Base-by-base conservation (phyloP, 148 eudicot genomes). In the Rhododendron williamsianum region DNA sequence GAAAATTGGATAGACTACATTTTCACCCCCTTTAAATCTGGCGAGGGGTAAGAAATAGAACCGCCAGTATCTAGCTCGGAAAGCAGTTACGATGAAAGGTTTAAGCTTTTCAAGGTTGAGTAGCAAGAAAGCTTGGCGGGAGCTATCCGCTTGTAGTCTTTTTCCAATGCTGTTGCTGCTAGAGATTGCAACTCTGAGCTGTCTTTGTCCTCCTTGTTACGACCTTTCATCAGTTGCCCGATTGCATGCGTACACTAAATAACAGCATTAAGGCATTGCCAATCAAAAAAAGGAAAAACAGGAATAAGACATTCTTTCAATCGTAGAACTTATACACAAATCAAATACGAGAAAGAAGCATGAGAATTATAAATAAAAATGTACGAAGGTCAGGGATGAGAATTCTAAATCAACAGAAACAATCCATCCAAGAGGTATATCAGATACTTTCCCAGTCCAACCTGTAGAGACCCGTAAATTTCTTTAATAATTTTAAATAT, bases 121-220 rank as follows among this genome's bases (percentile, higher is more conserved):
- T n/a, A n/a, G n/a, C n/a, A 86, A 51, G 96, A 86, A 45, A 92
- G 90, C 90, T 93, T 97, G 91, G 76, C 80, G 5, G 98, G 87
- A 48, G 98, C 93, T 83, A 88, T 88, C 71, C 85, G 88, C 92
- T 97, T 94, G 90, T 95, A 97, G 46, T 87, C 94, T 86, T 90
- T 97, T 89, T 93, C 95, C 90, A 97, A 89, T 81, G 92, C 98
- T 25, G 86, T 80, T 9, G 92, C 95, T n/a, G 96, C 94, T 48
- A 97, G 94, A 46, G 93, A 88, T 80, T 90, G 98, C 89, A 96
- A 86, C 82, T 94, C 97, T 1, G 77, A 80, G 88, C 83, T 88
- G 45, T 96, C 99, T 56, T 93, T 92, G 77, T 95, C 95, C 21
- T 95, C 98, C 89, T 94, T 96, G 92, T 91, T 95, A 86, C 94